phyloP scores from a whole-genome alignment of 2,329 filamentous ascomycete genomes.

The Atkinsonella hypoxylon region DNA sequence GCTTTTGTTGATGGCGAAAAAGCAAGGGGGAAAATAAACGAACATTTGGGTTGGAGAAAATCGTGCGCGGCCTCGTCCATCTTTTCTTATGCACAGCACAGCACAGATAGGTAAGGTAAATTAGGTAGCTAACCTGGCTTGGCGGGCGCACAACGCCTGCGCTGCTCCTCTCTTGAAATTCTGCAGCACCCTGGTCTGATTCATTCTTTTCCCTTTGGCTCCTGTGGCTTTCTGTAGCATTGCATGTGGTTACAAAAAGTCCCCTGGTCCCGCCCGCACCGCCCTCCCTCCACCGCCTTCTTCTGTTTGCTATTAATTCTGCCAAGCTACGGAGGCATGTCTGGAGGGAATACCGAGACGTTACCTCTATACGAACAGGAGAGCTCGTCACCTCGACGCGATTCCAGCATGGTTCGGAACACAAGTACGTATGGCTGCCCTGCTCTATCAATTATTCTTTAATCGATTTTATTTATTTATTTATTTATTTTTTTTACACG shows the following conservation, averaged over 20 bases:
- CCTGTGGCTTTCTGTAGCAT: no score
- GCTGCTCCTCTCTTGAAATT: no score
- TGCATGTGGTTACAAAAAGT: slow-evolving; percentile 1
- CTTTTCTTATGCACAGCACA: no score
- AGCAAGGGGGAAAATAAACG: no score
- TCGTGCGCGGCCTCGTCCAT: no score
- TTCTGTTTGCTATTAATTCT: slow-evolving; percentile 7
- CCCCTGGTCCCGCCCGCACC: neutral
- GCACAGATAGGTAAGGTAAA: no score
- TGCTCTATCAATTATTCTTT: no score
- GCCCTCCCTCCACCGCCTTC: slow-evolving; percentile 9
- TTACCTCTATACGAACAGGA: slow-evolving; percentile 20
- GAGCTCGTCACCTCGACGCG: slow-evolving; percentile 13
- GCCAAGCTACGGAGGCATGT: slow-evolving; percentile 14
- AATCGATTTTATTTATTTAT: slow-evolving; percentile 1
- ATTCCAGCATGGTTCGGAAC: slow-evolving; percentile 22
- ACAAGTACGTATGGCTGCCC: slow-evolving; percentile 15
- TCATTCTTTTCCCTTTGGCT: no score
- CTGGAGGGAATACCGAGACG: slow-evolving; percentile 19
- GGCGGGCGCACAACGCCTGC: no score
- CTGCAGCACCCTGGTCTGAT: no score
- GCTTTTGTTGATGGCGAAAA: neutral
- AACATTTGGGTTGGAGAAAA: no score
- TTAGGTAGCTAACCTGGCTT: no score
- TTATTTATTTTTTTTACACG: neutral